A percentile compares a stretch with the other conserved stretches of the same genome.
These are phyloP conservation scores for Fusarium metavorans DNA, from an alignment of 2,329 filamentous ascomycete genomes.

Conservation along the genomic window DNA sequence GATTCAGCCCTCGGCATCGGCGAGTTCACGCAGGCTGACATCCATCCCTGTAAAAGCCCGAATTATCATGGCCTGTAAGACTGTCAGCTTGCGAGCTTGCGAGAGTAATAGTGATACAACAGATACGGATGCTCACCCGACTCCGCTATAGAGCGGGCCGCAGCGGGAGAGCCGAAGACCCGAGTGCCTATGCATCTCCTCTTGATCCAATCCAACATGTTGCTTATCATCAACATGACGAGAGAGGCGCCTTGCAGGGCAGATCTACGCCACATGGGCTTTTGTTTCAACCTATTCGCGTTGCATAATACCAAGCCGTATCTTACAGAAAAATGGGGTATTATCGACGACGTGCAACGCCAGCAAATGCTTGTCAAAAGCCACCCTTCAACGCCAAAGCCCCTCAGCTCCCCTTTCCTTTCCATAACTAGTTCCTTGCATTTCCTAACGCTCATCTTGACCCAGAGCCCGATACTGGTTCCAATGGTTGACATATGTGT, in stretches of 20 bases:
- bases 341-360: slow-evolving; percentile 38
- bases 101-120: slow-evolving; percentile 17
- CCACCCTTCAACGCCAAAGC: slow-evolving; percentile 2
- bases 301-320: slow-evolving; percentile 30
- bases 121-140: slow-evolving; percentile 22
- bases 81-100: slow-evolving; percentile 6
- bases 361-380: slow-evolving; percentile 37
- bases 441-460: slow-evolving; percentile 2
- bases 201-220: slow-evolving; percentile 20
- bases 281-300: slow-evolving; percentile 34
- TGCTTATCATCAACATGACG: slow-evolving; percentile 15
- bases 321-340: slow-evolving; percentile 32
- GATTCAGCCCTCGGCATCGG: slow-evolving; percentile 7
- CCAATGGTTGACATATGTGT: slow-evolving; percentile 54
- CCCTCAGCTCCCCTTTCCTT: background rate
- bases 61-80: slow-evolving; percentile 4
- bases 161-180: slow-evolving; percentile 26
- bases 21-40: background rate
- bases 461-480: slow-evolving; percentile 48
- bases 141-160: slow-evolving; percentile 25
- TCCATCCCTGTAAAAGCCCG: background rate
- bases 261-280: slow-evolving; percentile 35
- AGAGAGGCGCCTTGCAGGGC: slow-evolving; percentile 22
- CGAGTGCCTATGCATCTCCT: slow-evolving; percentile 1
- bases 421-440: background rate